phyloP scores from a whole-genome alignment of 495 filamentous ascomycete genomes.

The Podospora appendiculata region DNA sequence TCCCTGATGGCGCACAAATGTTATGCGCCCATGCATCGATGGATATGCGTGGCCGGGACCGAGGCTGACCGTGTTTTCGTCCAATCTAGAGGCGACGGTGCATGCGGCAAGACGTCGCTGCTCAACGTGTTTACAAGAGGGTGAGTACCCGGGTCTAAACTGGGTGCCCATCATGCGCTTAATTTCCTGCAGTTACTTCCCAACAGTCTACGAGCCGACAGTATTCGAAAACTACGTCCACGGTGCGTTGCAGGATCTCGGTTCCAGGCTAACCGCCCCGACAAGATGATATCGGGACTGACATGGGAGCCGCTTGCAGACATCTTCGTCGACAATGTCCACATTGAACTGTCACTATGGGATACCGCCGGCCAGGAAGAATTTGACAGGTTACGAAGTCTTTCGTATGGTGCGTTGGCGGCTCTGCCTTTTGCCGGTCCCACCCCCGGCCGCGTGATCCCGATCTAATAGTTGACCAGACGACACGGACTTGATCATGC shows the following conservation, averaged over 20 bases:
- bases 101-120: conserved; percentile 94
- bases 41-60: conserved; percentile 9
- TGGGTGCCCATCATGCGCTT: conserved; percentile 1
- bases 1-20: not conserved
- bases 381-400: conserved; percentile 90
- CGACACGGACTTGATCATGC: conserved; percentile 96
- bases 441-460: not conserved
- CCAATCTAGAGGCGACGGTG: conserved; percentile 75
- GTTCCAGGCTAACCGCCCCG: not conserved
- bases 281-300: conserved; percentile 1
- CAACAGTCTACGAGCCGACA: conserved; percentile 96
- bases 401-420: conserved; percentile 66
- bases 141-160: conserved; percentile 36
- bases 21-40: too few species aligned
- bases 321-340: conserved; percentile 93
- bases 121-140: conserved; percentile 98
- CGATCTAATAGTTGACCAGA: conserved; percentile 23
- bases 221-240: conserved; percentile 99
- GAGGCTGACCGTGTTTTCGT: conserved; percentile 15
- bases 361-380: conserved; percentile 98
- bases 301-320: conserved; percentile 41
- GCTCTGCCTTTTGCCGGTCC: not conserved
- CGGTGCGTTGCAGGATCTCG: conserved; percentile 45
- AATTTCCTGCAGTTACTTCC: conserved; percentile 66
- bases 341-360: conserved; percentile 96